phyloP scores from a whole-genome alignment of 306 rosid species.

The Trifolium fragiferum region DNA sequence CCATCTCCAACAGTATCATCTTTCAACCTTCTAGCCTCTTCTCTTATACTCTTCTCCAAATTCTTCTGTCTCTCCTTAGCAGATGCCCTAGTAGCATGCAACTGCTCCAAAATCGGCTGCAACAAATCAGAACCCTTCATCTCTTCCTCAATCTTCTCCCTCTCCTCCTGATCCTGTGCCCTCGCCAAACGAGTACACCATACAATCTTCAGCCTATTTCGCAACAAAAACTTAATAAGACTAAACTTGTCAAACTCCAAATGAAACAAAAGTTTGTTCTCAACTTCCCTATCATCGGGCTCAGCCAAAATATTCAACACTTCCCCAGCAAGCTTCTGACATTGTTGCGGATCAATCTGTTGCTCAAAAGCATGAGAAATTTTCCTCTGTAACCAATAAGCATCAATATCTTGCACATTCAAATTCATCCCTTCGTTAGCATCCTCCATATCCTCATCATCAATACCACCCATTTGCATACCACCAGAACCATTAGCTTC shows the following conservation, averaged over 20 bases:
- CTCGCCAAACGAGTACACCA: slow-evolving; percentile 95
- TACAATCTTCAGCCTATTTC: slow-evolving; percentile 78
- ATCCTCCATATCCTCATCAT: slow-evolving; percentile 86
- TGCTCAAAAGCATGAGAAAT: slow-evolving; percentile 89
- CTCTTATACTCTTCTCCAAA: slow-evolving; percentile 89
- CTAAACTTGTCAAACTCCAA: slow-evolving; percentile 77
- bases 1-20: slow-evolving; percentile 79
- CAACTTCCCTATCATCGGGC: slow-evolving; percentile 80
- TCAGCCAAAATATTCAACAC: slow-evolving; percentile 83
- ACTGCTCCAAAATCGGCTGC: slow-evolving; percentile 89
- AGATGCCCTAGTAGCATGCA: slow-evolving; percentile 84
- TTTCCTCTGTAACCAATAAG: slow-evolving; percentile 98
- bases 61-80: slow-evolving; percentile 93
- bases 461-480: slow-evolving; percentile 97
- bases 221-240: slow-evolving; percentile 72
- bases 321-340: slow-evolving; percentile 90
- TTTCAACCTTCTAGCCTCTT: slow-evolving; percentile 88
- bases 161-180: slow-evolving; percentile 85
- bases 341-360: slow-evolving; percentile 87
- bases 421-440: slow-evolving; percentile 82
- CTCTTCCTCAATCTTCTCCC: slow-evolving; percentile 84
- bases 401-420: slow-evolving; percentile 94
- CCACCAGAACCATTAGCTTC: slow-evolving; percentile 65
- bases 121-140: slow-evolving; percentile 78
- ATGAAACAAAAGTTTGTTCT: slow-evolving; percentile 66